Base-by-base conservation (phyloP, 2,329 filamentous ascomycete genomes). In the Fusarium duplospermum region DNA sequence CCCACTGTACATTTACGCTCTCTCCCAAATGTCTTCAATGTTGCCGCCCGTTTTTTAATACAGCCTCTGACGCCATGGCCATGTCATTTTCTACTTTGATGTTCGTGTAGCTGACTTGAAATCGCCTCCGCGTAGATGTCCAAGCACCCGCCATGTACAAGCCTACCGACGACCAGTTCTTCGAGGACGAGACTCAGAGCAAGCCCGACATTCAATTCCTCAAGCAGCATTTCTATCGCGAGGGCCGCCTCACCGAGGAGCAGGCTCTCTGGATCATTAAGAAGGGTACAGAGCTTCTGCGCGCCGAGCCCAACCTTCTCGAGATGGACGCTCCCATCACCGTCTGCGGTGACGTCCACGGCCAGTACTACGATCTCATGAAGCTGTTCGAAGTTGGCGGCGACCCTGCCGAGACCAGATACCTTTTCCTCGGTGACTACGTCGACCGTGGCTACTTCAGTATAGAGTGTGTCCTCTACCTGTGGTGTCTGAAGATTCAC, bases 241-340 rank as follows among this genome's bases (percentile, higher is more conserved):
- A 99, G 87, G 96, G 96, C 71, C 94, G 96, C 77, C 88, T 99
- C 82, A 98, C 96, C 56, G 95, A 99, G 83, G 96, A 98, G 79
- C 96, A 99, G 87, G 96, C 96, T 67, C 87, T 99, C 83, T 98
- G 93, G 92, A 99, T 99, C 80, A 92, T 99, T 83, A 90, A 91
- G 79, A 92, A 93, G 78, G 96, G 96, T 72, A 95, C 94, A 65
- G 93, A 98, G 83, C 86, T 99, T 60, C 88, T 99, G 79, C 93
- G 93, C 81, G 89, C 92, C 72, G 96, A 99, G 86, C 96, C 96
- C 75, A 99, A 98, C 84, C 88, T 99, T 75, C 89, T 99, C 77
- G 96, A 99, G 88, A 99, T 99, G 96, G 96, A 99, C 84, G 96
- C 96, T 45, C 96, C 96, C 71, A 99, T 99, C 81, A 99, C 96